A percentile compares a stretch with the other conserved stretches of the same genome.
These are phyloP conservation scores for Geotrichum candidum DNA, from an alignment of 1,139 yeast genomes.

Conservation along the genomic window DNA sequence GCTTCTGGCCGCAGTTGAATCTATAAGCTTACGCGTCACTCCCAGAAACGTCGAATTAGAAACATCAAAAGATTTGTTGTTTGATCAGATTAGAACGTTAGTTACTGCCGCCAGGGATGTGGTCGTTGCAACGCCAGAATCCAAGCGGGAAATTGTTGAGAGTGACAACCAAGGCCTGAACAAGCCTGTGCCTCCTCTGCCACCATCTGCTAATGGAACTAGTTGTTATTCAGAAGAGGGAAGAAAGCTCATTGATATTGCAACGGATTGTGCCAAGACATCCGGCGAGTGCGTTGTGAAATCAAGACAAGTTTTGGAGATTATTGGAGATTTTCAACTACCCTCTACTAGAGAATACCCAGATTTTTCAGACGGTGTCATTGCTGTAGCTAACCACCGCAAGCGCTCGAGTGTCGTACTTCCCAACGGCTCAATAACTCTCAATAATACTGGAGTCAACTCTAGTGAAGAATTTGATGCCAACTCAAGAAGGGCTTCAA, in stretches of 20 bases:
- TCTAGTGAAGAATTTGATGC: neutral
- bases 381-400: constrained; percentile 23
- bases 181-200: neutral
- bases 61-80: constrained; percentile 34
- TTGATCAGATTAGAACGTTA: constrained; percentile 32
- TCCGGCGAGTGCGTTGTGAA: constrained; percentile 40
- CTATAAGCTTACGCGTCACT: constrained; percentile 28
- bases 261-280: constrained; percentile 33
- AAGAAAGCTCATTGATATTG: constrained; percentile 22
- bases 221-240: constrained; percentile 7
- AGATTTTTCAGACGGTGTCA: constrained; percentile 64
- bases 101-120: constrained; percentile 27
- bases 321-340: constrained; percentile 68
- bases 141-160: constrained; percentile 13
- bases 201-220: neutral
- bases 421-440: constrained; percentile 1
- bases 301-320: constrained; percentile 45
- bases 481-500: neutral
- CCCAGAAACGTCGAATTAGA: constrained; percentile 33
- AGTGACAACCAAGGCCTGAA: constrained; percentile 13
- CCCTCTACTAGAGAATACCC: constrained; percentile 64
- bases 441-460: neutral
- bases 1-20: constrained; percentile 37
- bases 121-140: constrained; percentile 19
- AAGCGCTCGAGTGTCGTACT: constrained; percentile 7